Conservation (phyloP, 768 basidiomycete species). For the Dioszegia aurantiaca region DNA sequence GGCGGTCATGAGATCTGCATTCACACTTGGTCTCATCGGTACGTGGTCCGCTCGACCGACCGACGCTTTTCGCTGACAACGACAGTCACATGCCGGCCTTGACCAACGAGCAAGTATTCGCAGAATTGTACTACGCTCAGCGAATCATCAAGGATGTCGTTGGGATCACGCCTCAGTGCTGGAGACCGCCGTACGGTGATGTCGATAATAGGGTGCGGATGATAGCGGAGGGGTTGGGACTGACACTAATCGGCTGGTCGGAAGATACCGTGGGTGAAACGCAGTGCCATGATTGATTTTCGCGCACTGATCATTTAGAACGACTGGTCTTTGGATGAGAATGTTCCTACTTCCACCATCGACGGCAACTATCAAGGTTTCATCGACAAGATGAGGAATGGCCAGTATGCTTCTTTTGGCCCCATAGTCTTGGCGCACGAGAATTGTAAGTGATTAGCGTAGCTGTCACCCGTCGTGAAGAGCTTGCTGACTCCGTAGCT, state of each 20-base stretch:
- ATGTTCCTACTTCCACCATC: conserved; percentile 12
- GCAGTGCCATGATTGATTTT: background rate
- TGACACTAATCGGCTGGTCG: conserved; percentile 47
- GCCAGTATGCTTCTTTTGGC: conserved; percentile 37
- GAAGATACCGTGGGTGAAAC: conserved; percentile 36
- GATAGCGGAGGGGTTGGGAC: conserved; percentile 42
- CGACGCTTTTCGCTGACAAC: background rate
- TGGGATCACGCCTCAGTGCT: conserved; percentile 42
- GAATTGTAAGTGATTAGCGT: conserved; percentile 31
- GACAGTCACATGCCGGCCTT: conserved; percentile 66
- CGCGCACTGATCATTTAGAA: conserved; percentile 24
- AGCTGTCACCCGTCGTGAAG: background rate
- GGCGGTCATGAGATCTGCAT: conserved; percentile 53
- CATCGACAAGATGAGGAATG: conserved; percentile 36
- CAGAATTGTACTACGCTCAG: conserved; percentile 47
- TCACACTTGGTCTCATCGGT: conserved; percentile 49
- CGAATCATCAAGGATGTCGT: conserved; percentile 42
- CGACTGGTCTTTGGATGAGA: conserved; percentile 3
- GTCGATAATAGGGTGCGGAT: conserved; percentile 50
- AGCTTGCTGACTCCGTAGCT: conserved; percentile 1
- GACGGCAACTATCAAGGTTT: conserved; percentile 46
- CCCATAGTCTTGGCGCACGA: conserved; percentile 53
- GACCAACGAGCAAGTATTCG: conserved; percentile 47
- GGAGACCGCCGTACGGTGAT: conserved; percentile 50
- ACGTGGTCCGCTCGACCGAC: background rate